These are phyloP conservation scores for Fraxinus sp. DNA, from an alignment of 305 asterid genomes.

Conservation along the genomic window DNA sequence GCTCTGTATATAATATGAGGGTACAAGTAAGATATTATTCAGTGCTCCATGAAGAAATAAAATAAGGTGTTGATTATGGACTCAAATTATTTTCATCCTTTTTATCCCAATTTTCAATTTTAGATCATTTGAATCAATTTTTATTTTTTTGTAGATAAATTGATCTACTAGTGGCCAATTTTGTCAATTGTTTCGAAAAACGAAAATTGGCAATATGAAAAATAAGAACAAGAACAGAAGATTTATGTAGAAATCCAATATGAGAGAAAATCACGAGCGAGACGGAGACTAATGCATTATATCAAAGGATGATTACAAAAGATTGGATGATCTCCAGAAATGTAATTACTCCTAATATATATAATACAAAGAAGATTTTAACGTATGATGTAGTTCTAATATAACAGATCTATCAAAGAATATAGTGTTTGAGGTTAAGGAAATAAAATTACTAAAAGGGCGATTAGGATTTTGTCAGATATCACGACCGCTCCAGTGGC, in stretches of 20 bases:
- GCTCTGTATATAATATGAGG: not conserved
- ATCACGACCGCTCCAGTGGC: not conserved
- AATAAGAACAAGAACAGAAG: not conserved
- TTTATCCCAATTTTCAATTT: not conserved
- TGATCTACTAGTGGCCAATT: not conserved
- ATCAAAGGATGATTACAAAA: not conserved
- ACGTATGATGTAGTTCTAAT: not conserved
- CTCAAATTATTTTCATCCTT: not conserved
- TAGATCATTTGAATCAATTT: not conserved
- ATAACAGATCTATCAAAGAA: not conserved
- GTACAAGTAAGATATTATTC: not conserved
- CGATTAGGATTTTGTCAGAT: too few relatives aligned
- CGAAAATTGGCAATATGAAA: not conserved
- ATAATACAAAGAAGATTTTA: not conserved
- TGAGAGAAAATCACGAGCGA: not conserved
- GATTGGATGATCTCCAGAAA: not conserved
- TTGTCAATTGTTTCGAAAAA: not conserved
- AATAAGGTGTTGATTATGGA: not conserved
- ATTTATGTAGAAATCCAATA: not conserved
- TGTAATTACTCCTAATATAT: not conserved
- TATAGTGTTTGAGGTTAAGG: not conserved
- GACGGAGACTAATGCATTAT: not conserved
- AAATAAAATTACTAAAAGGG: not conserved
- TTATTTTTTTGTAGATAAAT: not conserved
- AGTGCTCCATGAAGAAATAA: not conserved